Conservation (phyloP, 2,329 filamentous ascomycete genomes). For the Scleromitrula shiraiana region DNA sequence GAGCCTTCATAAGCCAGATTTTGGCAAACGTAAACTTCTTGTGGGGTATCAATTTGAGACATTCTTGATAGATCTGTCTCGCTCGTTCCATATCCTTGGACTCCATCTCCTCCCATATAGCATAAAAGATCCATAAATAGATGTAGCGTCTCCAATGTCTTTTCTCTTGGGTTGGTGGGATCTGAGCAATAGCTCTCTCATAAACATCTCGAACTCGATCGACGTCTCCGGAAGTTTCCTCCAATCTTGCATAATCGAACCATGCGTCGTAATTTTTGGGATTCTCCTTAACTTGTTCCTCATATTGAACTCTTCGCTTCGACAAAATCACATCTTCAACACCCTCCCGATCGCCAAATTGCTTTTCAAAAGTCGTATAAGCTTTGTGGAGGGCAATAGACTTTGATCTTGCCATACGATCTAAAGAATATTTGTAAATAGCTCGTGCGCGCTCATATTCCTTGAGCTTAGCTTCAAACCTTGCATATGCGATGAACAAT, state of each 20-base stretch:
- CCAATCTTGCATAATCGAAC: slow-evolving; percentile 90
- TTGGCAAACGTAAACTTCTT: slow-evolving; percentile 98
- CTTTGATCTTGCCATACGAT: slow-evolving; percentile 81
- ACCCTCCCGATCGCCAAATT: slow-evolving; percentile 87
- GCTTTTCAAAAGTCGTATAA: slow-evolving; percentile 97
- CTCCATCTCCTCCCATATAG: slow-evolving; percentile 87
- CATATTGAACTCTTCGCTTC: slow-evolving; percentile 86
- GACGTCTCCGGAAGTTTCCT: slow-evolving; percentile 75
- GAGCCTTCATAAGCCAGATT: slow-evolving; percentile 86
- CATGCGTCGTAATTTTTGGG: slow-evolving; percentile 94
- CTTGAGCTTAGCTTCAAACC: slow-evolving; percentile 89
- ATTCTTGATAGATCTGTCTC: slow-evolving; percentile 84
- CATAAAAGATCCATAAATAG: slow-evolving; percentile 97
- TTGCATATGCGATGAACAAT: slow-evolving; percentile 91
- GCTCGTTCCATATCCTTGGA: slow-evolving; percentile 71
- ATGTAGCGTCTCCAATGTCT: slow-evolving; percentile 96
- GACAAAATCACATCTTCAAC: slow-evolving; percentile 95
- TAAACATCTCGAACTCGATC: slow-evolving; percentile 88
- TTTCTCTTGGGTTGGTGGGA: slow-evolving; percentile 93
- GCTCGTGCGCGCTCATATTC: slow-evolving; percentile 89
- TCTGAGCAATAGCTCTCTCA: slow-evolving; percentile 89
- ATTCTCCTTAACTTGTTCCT: slow-evolving; percentile 89
- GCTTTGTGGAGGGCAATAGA: slow-evolving; percentile 81
- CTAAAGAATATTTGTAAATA: slow-evolving; percentile 94
- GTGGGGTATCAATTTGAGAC: slow-evolving; percentile 81